Evolutionary conservation across 2,329 filamentous ascomycete genomes (phyloP).

Genomic region (Talaromyces islandicus): DNA sequence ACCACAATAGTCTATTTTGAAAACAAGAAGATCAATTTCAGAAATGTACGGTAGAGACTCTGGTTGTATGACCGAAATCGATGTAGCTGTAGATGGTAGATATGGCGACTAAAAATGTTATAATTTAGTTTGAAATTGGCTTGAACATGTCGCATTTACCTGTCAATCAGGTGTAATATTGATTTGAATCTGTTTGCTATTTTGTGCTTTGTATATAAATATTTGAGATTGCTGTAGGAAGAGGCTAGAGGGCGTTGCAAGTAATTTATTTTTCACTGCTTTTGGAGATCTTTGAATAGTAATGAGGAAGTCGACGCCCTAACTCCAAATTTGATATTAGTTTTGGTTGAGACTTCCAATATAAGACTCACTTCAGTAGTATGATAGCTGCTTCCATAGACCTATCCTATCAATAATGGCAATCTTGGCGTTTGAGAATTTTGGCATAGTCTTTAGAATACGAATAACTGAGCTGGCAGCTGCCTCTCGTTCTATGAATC

Average conservation of each 20-base stretch:
- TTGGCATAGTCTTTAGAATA: background rate
- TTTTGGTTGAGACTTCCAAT: background rate
- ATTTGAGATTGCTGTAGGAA: constrained; percentile 12
- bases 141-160: background rate
- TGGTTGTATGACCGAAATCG: background rate
- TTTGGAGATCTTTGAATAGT: constrained; percentile 13
- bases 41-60: constrained; percentile 10
- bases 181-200: constrained; percentile 12
- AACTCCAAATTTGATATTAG: background rate
- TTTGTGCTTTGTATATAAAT: constrained; percentile 9
- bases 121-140: background rate
- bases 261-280: constrained; percentile 14
- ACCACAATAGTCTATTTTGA: constrained; percentile 14
- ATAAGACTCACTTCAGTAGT: background rate
- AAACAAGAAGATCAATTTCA: constrained; percentile 11
- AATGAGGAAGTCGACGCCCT: constrained; percentile 14
- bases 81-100: background rate
- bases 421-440: constrained; percentile 8
- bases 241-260: constrained; percentile 7
- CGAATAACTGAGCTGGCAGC: background rate
- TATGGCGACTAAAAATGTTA: background rate
- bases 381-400: constrained; percentile 7
- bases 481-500: background rate
- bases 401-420: constrained; percentile 10
- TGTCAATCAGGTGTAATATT: constrained; percentile 13